Percentiles rank a stretch among this genome's conserved stretches.
phyloP scores from a whole-genome alignment of 805 yeast genomes.

The Maudiozyma bulderi region DNA sequence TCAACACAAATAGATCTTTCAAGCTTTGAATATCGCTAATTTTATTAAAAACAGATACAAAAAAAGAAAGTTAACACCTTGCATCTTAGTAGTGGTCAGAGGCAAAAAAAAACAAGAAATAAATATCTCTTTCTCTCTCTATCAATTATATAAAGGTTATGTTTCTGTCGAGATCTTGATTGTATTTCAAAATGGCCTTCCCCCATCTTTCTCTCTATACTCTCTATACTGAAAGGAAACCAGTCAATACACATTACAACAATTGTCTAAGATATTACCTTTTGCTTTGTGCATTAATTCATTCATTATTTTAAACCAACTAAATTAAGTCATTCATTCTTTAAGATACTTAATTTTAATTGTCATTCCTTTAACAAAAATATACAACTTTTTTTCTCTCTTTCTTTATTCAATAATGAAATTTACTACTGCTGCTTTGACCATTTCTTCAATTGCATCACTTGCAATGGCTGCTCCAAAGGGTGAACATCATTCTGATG shows the following conservation, averaged over 20 bases:
- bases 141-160: no score
- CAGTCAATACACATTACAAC: neutral
- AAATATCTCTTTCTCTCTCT: no score
- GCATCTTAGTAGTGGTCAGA: neutral
- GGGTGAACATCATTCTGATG: constrained; percentile 10
- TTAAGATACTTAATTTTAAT: neutral
- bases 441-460: constrained; percentile 13
- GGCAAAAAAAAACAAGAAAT: neutral
- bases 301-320: neutral
- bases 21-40: neutral
- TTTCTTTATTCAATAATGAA: constrained; percentile 7
- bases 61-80: neutral
- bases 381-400: no score
- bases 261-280: neutral
- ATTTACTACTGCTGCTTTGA: constrained; percentile 9
- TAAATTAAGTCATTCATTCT: neutral
- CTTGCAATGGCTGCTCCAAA: constrained; percentile 16
- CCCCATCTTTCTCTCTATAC: no score
- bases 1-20: no score
- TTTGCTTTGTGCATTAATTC: neutral
- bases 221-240: no score
- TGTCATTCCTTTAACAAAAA: neutral
- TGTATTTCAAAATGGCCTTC: no score
- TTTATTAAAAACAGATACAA: no score
- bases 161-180: no score